phyloP scores from a whole-genome alignment of 768 basidiomycete species.

The Mycena indigotica region DNA sequence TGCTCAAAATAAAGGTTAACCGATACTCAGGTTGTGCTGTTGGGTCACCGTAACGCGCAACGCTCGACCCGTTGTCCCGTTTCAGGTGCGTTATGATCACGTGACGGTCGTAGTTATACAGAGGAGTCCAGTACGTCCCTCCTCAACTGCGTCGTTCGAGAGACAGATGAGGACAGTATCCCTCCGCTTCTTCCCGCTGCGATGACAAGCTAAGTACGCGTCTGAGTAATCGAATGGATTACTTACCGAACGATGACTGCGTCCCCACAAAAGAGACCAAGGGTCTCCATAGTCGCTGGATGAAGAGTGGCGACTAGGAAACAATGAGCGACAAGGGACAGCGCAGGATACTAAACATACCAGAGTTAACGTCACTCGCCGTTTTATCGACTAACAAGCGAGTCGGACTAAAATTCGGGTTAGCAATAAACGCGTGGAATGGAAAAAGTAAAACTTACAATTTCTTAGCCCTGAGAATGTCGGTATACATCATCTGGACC shows the following conservation, averaged over 20 bases:
- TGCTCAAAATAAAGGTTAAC: too few relatives aligned
- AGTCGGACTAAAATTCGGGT: slow-evolving; percentile 70
- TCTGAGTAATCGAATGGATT: background rate
- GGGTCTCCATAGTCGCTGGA: slow-evolving; percentile 93
- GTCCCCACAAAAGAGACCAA: slow-evolving; percentile 94
- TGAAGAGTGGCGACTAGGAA: slow-evolving; percentile 87
- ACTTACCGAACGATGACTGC: slow-evolving; percentile 89
- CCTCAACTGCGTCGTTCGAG: slow-evolving; percentile 94
- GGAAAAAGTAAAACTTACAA: slow-evolving; percentile 68
- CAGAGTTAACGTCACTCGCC: slow-evolving; percentile 93
- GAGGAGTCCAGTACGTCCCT: slow-evolving; percentile 60
- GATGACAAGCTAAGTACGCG: slow-evolving; percentile 1
- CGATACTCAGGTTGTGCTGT: too few relatives aligned
- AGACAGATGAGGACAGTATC: slow-evolving; percentile 98
- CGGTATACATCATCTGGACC: slow-evolving; percentile 89
- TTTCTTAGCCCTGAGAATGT: slow-evolving; percentile 98
- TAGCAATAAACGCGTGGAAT: slow-evolving; percentile 14
- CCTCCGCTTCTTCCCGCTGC: slow-evolving; percentile 93
- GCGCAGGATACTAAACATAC: slow-evolving; percentile 49
- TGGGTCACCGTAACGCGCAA: too few relatives aligned
- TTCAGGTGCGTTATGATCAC: too few relatives aligned
- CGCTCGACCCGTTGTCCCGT: too few relatives aligned
- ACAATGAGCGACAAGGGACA: background rate
- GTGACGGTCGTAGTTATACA: too few relatives aligned
- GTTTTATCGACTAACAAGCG: slow-evolving; percentile 97